Percentiles rank a stretch among this genome's conserved stretches.
Conservation (phyloP, 2,329 filamentous ascomycete genomes). For the Simplicillium aogashimaense region DNA sequence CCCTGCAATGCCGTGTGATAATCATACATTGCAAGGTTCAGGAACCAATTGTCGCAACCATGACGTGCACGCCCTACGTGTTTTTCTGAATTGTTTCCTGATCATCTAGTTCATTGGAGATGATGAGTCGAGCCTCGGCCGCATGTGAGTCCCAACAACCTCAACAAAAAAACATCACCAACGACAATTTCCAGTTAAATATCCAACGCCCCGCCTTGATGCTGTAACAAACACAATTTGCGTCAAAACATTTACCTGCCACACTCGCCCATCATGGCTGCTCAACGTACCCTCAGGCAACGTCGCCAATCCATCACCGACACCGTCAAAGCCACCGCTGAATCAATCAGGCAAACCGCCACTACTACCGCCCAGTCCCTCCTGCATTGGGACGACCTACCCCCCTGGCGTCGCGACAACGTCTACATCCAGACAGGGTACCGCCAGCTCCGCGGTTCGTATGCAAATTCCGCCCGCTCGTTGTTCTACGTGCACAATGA, state of each 20-base stretch:
- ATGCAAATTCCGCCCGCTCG: conserved; percentile 32
- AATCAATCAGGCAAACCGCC: conserved; percentile 23
- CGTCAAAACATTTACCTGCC: no score
- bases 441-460: conserved; percentile 39
- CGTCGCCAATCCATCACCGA: conserved; percentile 10
- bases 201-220: not conserved
- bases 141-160: conserved; percentile 23
- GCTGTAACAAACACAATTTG: conserved; percentile 3
- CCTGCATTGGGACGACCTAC: conserved; percentile 48
- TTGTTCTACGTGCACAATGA: conserved; percentile 50
- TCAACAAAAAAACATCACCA: conserved; percentile 1
- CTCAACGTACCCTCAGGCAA: not conserved
- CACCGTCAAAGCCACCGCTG: conserved; percentile 23
- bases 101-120: no score
- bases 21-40: no score
- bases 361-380: conserved; percentile 18
- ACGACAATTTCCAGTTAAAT: not conserved
- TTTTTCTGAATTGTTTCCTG: no score
- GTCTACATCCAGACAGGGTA: conserved; percentile 44
- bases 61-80: no score
- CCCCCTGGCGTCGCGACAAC: conserved; percentile 51
- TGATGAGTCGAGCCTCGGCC: conserved; percentile 17
- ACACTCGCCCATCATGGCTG: not conserved
- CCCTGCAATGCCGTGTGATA: no score
- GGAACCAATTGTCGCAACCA: no score